A percentile compares a stretch with the other conserved stretches of the same genome.
phyloP scores from a whole-genome alignment of 106 monocot species.

The Acanthochlamys bracteata region DNA sequence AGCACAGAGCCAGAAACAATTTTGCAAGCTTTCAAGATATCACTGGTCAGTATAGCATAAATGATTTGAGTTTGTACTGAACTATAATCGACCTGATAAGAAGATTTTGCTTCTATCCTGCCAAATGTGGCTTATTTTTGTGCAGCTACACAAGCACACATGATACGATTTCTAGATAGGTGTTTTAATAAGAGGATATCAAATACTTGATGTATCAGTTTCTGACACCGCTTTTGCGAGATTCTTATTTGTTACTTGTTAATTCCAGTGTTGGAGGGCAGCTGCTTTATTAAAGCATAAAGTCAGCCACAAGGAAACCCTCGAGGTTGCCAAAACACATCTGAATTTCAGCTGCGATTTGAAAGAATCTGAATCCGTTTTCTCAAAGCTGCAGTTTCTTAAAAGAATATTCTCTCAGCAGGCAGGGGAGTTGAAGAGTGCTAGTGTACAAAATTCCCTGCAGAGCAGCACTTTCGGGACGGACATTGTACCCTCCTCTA shows the following conservation, averaged over 20 bases:
- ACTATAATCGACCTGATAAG: too few relatives aligned
- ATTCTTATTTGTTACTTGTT: constrained; percentile 3
- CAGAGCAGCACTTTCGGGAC: too few relatives aligned
- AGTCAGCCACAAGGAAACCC: constrained; percentile 53
- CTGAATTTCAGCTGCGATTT: constrained; percentile 55
- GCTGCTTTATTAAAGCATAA: constrained; percentile 58
- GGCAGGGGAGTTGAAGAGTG: constrained; percentile 6
- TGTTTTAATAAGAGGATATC: too few relatives aligned
- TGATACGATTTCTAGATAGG: too few relatives aligned
- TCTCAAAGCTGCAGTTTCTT: constrained; percentile 49
- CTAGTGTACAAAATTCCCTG: constrained; percentile 1
- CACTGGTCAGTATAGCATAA: constrained; percentile 39
- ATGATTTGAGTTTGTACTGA: too few relatives aligned
- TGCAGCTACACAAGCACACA: too few relatives aligned
- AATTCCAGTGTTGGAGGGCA: constrained; percentile 87
- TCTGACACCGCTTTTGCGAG: too few relatives aligned
- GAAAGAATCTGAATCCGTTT: constrained; percentile 48
- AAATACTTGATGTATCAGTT: too few relatives aligned
- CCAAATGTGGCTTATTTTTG: too few relatives aligned
- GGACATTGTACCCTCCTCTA: too few relatives aligned
- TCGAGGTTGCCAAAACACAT: constrained; percentile 42
- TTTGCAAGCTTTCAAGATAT: constrained; percentile 70
- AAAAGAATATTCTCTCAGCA: constrained; percentile 38
- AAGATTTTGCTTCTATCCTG: too few relatives aligned
- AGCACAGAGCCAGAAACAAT: constrained; percentile 41